Percentiles rank a stretch among this genome's conserved stretches.
phyloP scores from a whole-genome alignment of 2,329 filamentous ascomycete genomes.

The Ploettnerulaceae sp. region DNA sequence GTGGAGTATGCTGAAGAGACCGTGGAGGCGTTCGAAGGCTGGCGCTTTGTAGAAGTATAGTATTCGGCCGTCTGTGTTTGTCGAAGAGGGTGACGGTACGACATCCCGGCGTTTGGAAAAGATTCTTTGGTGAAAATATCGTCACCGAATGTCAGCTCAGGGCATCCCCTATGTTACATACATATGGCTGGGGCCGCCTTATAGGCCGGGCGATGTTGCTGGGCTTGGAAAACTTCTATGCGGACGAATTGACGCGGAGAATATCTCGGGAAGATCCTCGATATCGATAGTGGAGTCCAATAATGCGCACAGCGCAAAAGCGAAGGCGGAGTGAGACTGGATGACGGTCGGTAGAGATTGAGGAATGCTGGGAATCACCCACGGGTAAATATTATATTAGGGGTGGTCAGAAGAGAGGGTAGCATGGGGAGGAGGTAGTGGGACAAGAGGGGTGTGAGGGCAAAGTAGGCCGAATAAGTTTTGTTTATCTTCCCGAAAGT shows the following conservation, averaged over 20 bases:
- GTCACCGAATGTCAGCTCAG: slow-evolving; percentile 14
- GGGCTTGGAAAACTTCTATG: slow-evolving; percentile 6
- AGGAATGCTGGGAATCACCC: slow-evolving; percentile 20
- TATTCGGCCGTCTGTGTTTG: slow-evolving; percentile 51
- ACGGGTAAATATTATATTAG: slow-evolving; percentile 16
- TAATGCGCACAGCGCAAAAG: slow-evolving; percentile 25
- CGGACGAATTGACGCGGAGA: slow-evolving; percentile 10
- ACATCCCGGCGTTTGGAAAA: slow-evolving; percentile 40
- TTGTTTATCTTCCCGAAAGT: slow-evolving; percentile 9
- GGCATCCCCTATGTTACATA: slow-evolving; percentile 16
- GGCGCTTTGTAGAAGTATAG: slow-evolving; percentile 43
- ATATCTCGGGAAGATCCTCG: slow-evolving; percentile 1
- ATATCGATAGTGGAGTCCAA: slow-evolving; percentile 17
- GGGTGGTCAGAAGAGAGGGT: slow-evolving; percentile 10
- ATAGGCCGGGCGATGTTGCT: slow-evolving; percentile 17
- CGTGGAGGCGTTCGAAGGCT: slow-evolving; percentile 66
- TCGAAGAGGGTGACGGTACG: slow-evolving; percentile 54
- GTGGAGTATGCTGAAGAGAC: slow-evolving; percentile 65
- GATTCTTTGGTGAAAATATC: slow-evolving; percentile 5
- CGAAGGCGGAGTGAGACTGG: slow-evolving; percentile 8
- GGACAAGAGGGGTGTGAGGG: slow-evolving; percentile 3
- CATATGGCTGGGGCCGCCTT: slow-evolving; percentile 22
- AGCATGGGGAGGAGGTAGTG: not conserved
- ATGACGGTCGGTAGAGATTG: slow-evolving; percentile 15
- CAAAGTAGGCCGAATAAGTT: slow-evolving; percentile 3